Evolutionary conservation across 257 asterid species (phyloP), one percentile per base, ranked within the genome.

Genomic region (Przewalskia tangutica): DNA sequence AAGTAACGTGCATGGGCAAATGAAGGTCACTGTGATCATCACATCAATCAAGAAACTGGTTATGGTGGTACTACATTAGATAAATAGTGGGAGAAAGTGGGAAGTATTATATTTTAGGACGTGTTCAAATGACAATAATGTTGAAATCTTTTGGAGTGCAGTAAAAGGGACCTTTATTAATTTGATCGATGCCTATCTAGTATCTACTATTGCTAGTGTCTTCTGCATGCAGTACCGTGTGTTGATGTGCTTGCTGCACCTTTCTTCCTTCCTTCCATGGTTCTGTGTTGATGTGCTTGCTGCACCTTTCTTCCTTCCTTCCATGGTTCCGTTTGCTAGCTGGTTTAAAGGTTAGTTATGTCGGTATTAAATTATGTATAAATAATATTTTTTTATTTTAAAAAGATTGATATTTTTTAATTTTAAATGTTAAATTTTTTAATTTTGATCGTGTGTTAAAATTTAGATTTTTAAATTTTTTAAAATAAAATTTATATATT

Each of bases 11-110:
- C 88, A 65, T 83, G 88, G 82, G 70, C 46, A 67, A 83, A 78
- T 65, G 81, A 89, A 80, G 89, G 92, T n/a, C 5, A 4, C 40
- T 86, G 6, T 84, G 77, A 85, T 85, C 89, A 85, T 85, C 90
- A 86, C 89, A 77, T 90, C 88, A 89, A 75, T 84, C 91, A 65
- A 36, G 3, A 7, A 23, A 34, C 44, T 9, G 53, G 2, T 27
- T 42, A 46, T 44, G 36, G 70, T 14, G 38, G 85, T 56, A 66
- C 73, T 77, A 79, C 50, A 42, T 80, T 65, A 79, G 82, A 51
- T 48, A 55, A 79, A 59, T 79, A 83, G 17, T 80, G n/a, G 16
- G 23, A 32, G 38, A 64, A 51, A 27, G 32, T 27, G 32, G 32
- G 32, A 27, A 27, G 32, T 2, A 27, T 27, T 27, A 27, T 85